phyloP scores from a whole-genome alignment of 331 rosid species.

The Malus hybrid region DNA sequence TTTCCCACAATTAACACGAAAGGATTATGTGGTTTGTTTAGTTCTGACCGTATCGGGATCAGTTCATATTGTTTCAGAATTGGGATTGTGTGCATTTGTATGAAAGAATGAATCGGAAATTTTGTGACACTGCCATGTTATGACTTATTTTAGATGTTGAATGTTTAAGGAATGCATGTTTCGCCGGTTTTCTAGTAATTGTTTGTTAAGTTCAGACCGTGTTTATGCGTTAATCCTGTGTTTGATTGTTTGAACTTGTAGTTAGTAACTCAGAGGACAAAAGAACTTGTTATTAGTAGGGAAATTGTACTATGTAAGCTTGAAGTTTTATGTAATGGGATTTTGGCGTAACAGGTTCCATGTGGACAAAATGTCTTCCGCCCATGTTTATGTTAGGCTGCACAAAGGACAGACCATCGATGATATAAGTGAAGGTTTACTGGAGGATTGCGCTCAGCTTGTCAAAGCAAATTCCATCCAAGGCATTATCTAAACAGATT shows the following conservation, averaged over 20 bases:
- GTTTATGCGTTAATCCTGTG: background rate
- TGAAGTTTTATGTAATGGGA: background rate
- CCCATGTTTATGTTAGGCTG: slow-evolving; percentile 89
- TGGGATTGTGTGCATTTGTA: background rate
- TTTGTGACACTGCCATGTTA: too few relatives aligned
- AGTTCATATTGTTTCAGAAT: too few relatives aligned
- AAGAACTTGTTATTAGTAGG: background rate
- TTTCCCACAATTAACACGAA: background rate
- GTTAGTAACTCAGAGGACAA: background rate
- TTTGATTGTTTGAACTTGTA: background rate
- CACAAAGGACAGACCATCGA: slow-evolving; percentile 88
- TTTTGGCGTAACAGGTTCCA: slow-evolving; percentile 61
- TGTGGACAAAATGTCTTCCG: slow-evolving; percentile 96
- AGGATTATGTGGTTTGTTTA: background rate
- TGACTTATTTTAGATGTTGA: background rate
- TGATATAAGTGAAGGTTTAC: slow-evolving; percentile 65
- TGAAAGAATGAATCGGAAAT: background rate
- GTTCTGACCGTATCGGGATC: too few relatives aligned
- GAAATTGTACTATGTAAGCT: background rate
- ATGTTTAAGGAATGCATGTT: background rate
- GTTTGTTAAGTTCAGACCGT: background rate
- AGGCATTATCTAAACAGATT: slow-evolving; percentile 36
- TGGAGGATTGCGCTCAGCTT: slow-evolving; percentile 95
- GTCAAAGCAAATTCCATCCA: slow-evolving; percentile 99
- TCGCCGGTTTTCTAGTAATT: background rate